Conservation (phyloP, 495 filamentous ascomycete species). For the Neurospora sp. region DNA sequence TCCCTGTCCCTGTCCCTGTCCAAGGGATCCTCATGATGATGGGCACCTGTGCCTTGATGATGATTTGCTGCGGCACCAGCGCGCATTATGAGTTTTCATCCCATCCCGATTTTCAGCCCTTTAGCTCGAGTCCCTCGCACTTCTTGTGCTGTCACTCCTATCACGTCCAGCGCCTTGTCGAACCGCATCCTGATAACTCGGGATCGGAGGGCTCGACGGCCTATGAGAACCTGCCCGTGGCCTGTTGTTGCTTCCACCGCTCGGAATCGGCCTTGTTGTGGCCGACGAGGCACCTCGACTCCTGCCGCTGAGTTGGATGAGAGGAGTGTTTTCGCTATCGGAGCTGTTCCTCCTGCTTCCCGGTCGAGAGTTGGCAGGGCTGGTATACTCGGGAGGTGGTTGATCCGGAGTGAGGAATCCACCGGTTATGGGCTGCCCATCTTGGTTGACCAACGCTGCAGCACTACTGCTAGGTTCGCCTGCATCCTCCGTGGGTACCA, state of each 20-base stretch:
- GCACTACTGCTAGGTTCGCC: slow-evolving; percentile 62
- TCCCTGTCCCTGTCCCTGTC: not conserved
- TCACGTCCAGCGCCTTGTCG: slow-evolving; percentile 38
- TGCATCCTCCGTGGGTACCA: slow-evolving; percentile 60
- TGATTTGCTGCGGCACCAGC: not conserved
- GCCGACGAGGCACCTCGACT: slow-evolving; percentile 34
- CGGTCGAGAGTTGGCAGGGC: slow-evolving; percentile 43
- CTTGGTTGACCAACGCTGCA: slow-evolving; percentile 22
- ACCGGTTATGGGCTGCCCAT: slow-evolving; percentile 27
- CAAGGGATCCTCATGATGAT: not conserved
- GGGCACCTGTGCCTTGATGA: not conserved
- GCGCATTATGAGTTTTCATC: not conserved
- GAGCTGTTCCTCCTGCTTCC: slow-evolving; percentile 43
- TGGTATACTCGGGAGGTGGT: slow-evolving; percentile 65
- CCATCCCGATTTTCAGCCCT: not conserved
- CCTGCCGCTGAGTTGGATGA: slow-evolving; percentile 23
- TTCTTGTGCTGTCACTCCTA: slow-evolving; percentile 32
- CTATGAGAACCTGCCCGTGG: slow-evolving; percentile 3
- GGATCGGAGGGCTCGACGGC: slow-evolving; percentile 42
- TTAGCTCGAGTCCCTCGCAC: slow-evolving; percentile 8
- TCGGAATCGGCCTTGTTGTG: slow-evolving; percentile 26
- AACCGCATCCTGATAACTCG: slow-evolving; percentile 59
- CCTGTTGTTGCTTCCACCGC: slow-evolving; percentile 1
- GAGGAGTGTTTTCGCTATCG: slow-evolving; percentile 30
- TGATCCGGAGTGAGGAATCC: slow-evolving; percentile 24